Conservation (phyloP, 768 basidiomycete genomes). For the Pisolithus marmoratus region DNA sequence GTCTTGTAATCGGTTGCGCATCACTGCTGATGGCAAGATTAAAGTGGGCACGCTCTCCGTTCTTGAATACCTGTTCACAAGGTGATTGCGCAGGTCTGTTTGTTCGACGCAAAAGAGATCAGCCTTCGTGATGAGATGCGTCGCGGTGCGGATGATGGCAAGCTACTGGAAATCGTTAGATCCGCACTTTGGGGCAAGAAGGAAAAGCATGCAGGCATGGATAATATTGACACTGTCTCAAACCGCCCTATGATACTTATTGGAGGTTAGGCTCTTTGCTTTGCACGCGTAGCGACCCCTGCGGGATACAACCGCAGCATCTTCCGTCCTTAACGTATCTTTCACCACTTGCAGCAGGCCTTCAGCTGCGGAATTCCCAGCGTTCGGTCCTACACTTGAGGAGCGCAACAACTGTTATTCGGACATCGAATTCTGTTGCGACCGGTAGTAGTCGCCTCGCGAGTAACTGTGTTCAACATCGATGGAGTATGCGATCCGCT, state of each 20-base stretch:
- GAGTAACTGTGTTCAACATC: slow-evolving; percentile 12
- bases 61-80: neutral
- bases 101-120: slow-evolving; percentile 82
- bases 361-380: neutral
- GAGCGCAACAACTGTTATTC: neutral
- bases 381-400: slow-evolving; percentile 4
- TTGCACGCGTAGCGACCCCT: slow-evolving; percentile 7
- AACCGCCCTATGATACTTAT: slow-evolving; percentile 92
- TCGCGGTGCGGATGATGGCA: slow-evolving; percentile 54
- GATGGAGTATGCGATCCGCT: slow-evolving; percentile 16
- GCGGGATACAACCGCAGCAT: slow-evolving; percentile 13
- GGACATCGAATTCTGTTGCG: neutral
- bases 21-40: slow-evolving; percentile 89
- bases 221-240: slow-evolving; percentile 65
- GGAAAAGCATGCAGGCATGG: slow-evolving; percentile 83
- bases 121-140: slow-evolving; percentile 76
- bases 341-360: slow-evolving; percentile 19
- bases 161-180: slow-evolving; percentile 55
- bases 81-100: slow-evolving; percentile 57
- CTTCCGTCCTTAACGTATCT: slow-evolving; percentile 15
- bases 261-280: slow-evolving; percentile 71
- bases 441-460: neutral
- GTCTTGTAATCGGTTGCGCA: slow-evolving; percentile 75
- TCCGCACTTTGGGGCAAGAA: slow-evolving; percentile 66
- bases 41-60: slow-evolving; percentile 44